Base-by-base conservation (phyloP, 2,329 filamentous ascomycete species). In the Talaromyces albobiverticillius region DNA sequence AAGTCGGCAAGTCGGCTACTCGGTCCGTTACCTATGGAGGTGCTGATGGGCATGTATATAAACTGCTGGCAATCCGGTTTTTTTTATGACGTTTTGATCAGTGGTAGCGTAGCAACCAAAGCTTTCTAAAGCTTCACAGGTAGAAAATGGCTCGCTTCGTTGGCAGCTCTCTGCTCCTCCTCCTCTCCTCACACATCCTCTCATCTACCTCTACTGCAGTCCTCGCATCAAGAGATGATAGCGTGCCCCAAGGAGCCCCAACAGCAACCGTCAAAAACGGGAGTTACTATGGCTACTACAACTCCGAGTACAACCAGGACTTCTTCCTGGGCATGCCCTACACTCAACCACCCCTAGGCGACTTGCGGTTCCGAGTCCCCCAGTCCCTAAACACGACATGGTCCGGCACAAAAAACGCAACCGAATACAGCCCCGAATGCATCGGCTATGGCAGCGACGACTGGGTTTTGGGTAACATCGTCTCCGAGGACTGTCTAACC, bases 291-390 rank as follows among this genome's bases (percentile, higher is more conserved):
- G 53, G 48, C 3, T 10, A 42, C 23, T 50, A 51, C 10, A 51
- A 46, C 6, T 26, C 32, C 2, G 18, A 34, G 8, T 55, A 52
- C 14, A n/a, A 55, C 25, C 53, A 55, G 18, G 88, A 93, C 54
- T 82, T 77, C 23, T 92, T 89, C 73, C 83, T 81, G 53, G 88
- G 85, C 20, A 89, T 94, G 53, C 89, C 88, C 3, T 94, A 85
- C 64, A 88, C 88, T 2, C 76, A 89, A 57, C 80, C 87, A 1
- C 89, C 89, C 0, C 77, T 81, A 0, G 87, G 86, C 0, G 67
- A 76, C 3, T 74, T 90, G 22, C 84, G 89, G 14, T 79, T 94
- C 31, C 85, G 81, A 64, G 85, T 87, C 6, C 89, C 89, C 1
- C 79, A 84, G 63, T 75, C 79, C 7, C 71, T 89, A 14, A 82